Percentiles rank a stretch among this genome's conserved stretches.
These are phyloP conservation scores for Lizonia empirigonia DNA, from an alignment of 2,329 filamentous ascomycete species.

Conservation along the genomic window DNA sequence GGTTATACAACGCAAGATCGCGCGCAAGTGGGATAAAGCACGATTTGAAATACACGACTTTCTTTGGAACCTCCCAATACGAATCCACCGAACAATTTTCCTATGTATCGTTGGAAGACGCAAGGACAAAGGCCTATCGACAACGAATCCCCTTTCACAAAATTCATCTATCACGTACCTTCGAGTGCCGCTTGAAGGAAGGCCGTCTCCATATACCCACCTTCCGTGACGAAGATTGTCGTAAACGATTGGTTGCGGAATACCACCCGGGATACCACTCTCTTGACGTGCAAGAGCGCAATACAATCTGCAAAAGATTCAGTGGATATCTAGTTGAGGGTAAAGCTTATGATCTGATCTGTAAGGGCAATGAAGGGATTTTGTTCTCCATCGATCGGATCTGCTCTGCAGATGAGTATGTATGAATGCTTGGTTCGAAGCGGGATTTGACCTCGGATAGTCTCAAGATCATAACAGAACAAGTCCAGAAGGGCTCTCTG, in stretches of 20 bases:
- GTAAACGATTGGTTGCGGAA: conserved; percentile 1
- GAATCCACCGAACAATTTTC: background rate
- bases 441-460: background rate
- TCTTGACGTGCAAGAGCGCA: background rate
- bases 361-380: background rate
- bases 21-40: background rate
- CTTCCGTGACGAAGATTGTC: background rate
- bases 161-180: background rate
- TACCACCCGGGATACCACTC: background rate
- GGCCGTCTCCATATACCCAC: background rate
- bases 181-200: background rate
- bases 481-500: background rate
- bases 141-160: background rate
- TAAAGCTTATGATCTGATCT: background rate
- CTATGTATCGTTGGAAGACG: background rate
- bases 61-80: background rate
- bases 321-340: background rate
- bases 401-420: background rate
- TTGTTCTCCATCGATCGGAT: background rate
- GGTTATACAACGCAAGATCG: background rate
- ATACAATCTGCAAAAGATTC: background rate
- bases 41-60: background rate
- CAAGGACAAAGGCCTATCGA: background rate
- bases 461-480: background rate
- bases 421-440: background rate